Conservation (phyloP, 306 rosid species). For the Corylus avellana region DNA sequence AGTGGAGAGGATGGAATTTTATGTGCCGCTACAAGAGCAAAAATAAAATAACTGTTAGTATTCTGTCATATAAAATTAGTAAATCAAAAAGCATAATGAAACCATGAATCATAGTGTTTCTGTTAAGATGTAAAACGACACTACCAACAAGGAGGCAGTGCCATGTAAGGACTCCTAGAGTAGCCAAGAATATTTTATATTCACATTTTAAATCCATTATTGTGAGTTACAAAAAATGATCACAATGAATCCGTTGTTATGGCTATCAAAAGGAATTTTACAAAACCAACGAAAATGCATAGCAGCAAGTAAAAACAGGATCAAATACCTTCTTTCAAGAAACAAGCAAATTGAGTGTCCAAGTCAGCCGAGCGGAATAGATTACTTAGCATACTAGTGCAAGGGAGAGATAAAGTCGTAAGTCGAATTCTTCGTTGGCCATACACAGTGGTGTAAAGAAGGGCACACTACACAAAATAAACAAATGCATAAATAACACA, state of each 20-base stretch:
- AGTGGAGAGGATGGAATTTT: constrained; percentile 83
- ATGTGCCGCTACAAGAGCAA: constrained; percentile 62
- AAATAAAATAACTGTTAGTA: constrained; percentile 19
- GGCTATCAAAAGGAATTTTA: not conserved
- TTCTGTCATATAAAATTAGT: constrained; percentile 11
- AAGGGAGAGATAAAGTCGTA: constrained; percentile 82
- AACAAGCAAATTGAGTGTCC: constrained; percentile 93
- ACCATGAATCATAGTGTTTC: not conserved
- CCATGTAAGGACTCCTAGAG: too few relatives aligned
- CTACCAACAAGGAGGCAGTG: not conserved
- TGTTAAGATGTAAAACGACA: not conserved
- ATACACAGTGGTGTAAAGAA: constrained; percentile 91
- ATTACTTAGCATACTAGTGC: constrained; percentile 93
- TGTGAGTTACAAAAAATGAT: not conserved
- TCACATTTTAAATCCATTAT: not conserved
- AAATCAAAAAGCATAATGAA: not conserved
- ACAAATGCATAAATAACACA: not conserved
- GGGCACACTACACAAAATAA: constrained; percentile 71
- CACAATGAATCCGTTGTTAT: too few relatives aligned
- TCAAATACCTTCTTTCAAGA: constrained; percentile 88
- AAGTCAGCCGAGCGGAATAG: constrained; percentile 97
- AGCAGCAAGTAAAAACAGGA: not conserved
- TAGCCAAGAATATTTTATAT: not conserved
- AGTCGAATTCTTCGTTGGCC: constrained; percentile 97
- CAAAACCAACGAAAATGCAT: constrained; percentile 3